Percentiles rank a stretch among this genome's conserved stretches.
Conservation (phyloP, 2,329 filamentous ascomycete genomes). For the Fusarium nodosum region DNA sequence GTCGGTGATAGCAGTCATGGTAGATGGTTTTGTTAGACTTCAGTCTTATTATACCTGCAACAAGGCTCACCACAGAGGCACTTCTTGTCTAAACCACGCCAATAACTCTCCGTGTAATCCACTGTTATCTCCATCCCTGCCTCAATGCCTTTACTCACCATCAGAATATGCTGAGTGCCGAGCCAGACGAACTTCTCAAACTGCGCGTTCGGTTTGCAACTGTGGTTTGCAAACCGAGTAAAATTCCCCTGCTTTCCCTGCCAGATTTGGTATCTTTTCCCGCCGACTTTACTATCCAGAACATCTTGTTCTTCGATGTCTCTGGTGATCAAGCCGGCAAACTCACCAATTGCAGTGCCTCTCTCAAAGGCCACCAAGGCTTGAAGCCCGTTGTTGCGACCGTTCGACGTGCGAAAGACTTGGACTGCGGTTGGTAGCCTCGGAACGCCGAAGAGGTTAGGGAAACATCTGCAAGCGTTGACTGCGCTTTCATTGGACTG, state of each 20-base stretch:
- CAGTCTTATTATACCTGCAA: neutral
- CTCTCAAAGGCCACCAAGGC: neutral
- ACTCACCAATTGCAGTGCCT: slow-evolving; percentile 2
- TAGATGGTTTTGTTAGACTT: no score
- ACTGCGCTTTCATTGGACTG: neutral
- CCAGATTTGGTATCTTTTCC: slow-evolving; percentile 1
- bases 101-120: slow-evolving; percentile 7
- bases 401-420: slow-evolving; percentile 1
- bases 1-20: no score
- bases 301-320: slow-evolving; percentile 3
- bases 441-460: neutral
- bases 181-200: slow-evolving; percentile 9
- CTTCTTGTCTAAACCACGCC: slow-evolving; percentile 1
- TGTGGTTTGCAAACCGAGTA: neutral
- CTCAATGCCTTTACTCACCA: slow-evolving; percentile 7
- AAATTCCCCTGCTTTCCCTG: slow-evolving; percentile 2
- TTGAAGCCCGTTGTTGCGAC: slow-evolving; percentile 10
- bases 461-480: slow-evolving; percentile 5
- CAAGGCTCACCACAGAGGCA: slow-evolving; percentile 8
- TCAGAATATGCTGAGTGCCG: neutral
- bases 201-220: slow-evolving; percentile 7
- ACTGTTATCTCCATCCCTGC: slow-evolving; percentile 8
- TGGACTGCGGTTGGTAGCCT: neutral
- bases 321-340: slow-evolving; percentile 1
- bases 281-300: neutral